phyloP scores from a whole-genome alignment of 78 protist genomes.

The Neovahlkampfia damariscottae region DNA sequence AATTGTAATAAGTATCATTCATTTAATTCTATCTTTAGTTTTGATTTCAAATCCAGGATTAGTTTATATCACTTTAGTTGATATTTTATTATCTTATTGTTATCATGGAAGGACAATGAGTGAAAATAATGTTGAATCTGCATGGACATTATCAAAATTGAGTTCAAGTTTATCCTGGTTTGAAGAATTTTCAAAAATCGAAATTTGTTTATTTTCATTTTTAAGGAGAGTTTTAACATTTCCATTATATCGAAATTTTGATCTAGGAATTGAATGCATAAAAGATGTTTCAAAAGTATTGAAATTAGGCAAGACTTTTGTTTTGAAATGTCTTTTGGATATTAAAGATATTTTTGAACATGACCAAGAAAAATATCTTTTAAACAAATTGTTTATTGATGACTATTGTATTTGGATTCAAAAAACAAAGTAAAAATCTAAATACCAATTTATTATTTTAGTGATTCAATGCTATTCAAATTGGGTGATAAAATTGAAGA shows the following conservation, averaged over 20 bases:
- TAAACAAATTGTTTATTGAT: neutral
- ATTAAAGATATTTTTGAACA: slow-evolving; percentile 8
- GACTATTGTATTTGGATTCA: too few relatives aligned
- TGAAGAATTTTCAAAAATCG: neutral
- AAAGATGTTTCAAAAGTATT: slow-evolving; percentile 4
- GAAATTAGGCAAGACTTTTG: neutral
- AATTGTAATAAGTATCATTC: too few relatives aligned
- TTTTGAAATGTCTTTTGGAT: neutral
- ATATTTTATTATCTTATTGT: slow-evolving; percentile 12
- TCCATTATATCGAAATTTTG: slow-evolving; percentile 4
- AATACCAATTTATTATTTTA: too few relatives aligned
- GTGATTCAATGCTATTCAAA: too few relatives aligned
- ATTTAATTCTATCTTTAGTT: too few relatives aligned
- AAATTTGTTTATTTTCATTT: neutral
- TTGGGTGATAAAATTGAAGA: too few relatives aligned
- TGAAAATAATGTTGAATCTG: slow-evolving; percentile 12
- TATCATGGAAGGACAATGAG: slow-evolving; percentile 22
- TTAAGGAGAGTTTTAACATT: neutral
- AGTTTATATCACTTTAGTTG: slow-evolving; percentile 5
- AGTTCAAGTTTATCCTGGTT: slow-evolving; percentile 19
- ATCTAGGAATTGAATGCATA: neutral
- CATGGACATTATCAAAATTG: slow-evolving; percentile 28
- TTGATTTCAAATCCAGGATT: neutral
- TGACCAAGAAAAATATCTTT: neutral
- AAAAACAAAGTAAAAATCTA: too few relatives aligned